These are phyloP conservation scores for Zea mays DNA, from an alignment of 176 grass and related monocot species.

Conservation along the genomic window Zm-B73-REFERENCE-NAM-5.0 NC_050096.1:67236001-67236500, in stretches of 20 bases:
- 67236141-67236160: conserved; percentile 60
- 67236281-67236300: conserved; percentile 27
- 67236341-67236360: neutral
- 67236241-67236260: no score
- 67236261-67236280: no score
- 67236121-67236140: conserved; percentile 51
- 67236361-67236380: neutral
- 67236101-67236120: conserved; percentile 62
- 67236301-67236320: neutral
- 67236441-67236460: neutral
- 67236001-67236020: neutral
- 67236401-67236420: conserved; percentile 1
- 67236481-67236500: neutral
- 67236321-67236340: conserved; percentile 9
- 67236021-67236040: conserved; percentile 60
- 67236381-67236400: conserved; percentile 1
- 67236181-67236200: neutral
- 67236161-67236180: conserved; percentile 34
- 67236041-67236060: conserved; percentile 52
- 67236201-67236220: neutral
- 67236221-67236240: no score
- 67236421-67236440: neutral
- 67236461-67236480: neutral
- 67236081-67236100: conserved; percentile 71
- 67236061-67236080: conserved; percentile 54